Evolutionary conservation across 116 monocot genomes (phyloP).

Genomic region (Zostera marina): DNA sequence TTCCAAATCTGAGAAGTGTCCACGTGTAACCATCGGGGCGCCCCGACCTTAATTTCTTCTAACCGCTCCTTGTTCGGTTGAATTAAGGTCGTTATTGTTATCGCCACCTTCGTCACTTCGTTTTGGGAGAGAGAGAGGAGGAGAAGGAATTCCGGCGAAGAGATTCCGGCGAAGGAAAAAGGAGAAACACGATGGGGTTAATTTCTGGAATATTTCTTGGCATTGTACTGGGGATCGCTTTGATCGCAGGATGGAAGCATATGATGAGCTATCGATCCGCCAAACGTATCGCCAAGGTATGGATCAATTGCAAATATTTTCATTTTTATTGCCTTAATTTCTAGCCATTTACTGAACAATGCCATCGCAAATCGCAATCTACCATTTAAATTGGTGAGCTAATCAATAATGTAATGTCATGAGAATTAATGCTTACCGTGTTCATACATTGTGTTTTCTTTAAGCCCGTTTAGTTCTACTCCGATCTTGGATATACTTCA

Average conservation of each 20-base stretch:
- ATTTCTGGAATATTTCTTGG: constrained; percentile 81
- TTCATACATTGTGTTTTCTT: too few relatives aligned
- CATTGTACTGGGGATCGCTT: constrained; percentile 51
- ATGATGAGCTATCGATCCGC: constrained; percentile 72
- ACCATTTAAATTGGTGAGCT: too few relatives aligned
- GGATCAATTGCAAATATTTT: background rate
- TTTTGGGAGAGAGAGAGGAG: background rate
- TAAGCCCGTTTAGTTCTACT: too few relatives aligned
- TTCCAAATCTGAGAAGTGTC: background rate
- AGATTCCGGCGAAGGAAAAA: background rate
- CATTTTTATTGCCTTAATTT: background rate
- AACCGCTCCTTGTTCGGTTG: background rate
- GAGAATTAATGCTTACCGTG: too few relatives aligned
- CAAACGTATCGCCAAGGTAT: constrained; percentile 72
- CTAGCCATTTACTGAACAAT: too few relatives aligned
- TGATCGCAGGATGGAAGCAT: constrained; percentile 74
- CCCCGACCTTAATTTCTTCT: background rate
- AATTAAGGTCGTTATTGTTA: background rate
- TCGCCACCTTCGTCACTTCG: background rate
- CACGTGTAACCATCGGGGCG: background rate
- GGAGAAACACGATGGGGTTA: constrained; percentile 49
- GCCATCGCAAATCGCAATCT: too few relatives aligned
- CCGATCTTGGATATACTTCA: too few relatives aligned
- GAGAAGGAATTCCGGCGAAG: background rate
- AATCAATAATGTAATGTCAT: too few relatives aligned